Evolutionary conservation across 768 basidiomycete species (phyloP), one percentile per base, ranked within the genome.

Genomic region (Albatrellus ellisii): DNA sequence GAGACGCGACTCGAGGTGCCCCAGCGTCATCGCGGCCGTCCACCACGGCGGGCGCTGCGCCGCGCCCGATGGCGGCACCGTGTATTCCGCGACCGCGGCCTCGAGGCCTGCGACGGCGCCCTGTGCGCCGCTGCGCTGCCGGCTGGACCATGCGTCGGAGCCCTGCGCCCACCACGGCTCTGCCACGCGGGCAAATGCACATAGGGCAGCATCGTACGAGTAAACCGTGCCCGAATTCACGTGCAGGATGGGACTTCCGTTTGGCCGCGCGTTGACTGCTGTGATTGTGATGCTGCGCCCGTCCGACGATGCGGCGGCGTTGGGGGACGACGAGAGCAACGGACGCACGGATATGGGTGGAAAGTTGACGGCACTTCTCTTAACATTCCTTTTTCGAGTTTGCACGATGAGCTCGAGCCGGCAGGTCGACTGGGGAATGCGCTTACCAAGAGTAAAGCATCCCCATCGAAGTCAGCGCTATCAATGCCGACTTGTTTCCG

Each of bases 111-210:
- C 36, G 10, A 50, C 43, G 18, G 43, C 45, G 2, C 42, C 35
- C 20, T 53, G 44, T 9, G 61, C 52, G 5, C 73, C 66, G 44
- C 84, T 60, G 35, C 79, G 62, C 4, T 78, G 75, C 35, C 83
- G 71, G 25, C 76, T 73, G 53, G 84, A 81, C 87, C 89, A 91
- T 17, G 71, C 73, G 46, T 86, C 81, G 0, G 84, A 88, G 29
- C 84, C 81, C 49, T 81, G 73, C 0, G 79, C 65, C 79, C 84
- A 92, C 87, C 90, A 94, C 1, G 72, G 63, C 38, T 87, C 83
- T 32, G 75, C 76, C 29, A 97, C 61, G 50, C 79, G 79, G 39
- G 77, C 67, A 79, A 88, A 97, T 4, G 75, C 56, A 22, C 60
- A 58, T 1, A 92, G 68, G 6, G 66, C 59, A 2, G 71, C 41